Conservation (phyloP, 2,329 filamentous ascomycete species). For the Saccharata proteae region DNA sequence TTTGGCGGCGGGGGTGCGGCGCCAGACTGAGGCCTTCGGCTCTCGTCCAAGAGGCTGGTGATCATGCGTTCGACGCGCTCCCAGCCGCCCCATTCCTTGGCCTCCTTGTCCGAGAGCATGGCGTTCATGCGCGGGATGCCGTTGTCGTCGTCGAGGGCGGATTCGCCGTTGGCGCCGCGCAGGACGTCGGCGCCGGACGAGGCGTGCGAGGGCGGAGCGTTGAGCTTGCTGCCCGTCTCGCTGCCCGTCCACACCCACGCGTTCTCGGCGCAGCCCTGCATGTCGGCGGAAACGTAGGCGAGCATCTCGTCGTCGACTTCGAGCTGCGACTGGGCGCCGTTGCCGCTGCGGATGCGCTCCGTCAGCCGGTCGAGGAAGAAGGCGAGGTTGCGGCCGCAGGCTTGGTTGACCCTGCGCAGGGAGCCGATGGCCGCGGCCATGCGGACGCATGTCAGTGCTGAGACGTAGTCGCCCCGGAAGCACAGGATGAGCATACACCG, state of each 20-base stretch:
- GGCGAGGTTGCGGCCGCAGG: conserved; percentile 68
- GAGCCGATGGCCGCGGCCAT: conserved; percentile 59
- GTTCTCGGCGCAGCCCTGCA: conserved; percentile 65
- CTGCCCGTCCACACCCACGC: conserved; percentile 66
- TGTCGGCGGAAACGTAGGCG: conserved; percentile 73
- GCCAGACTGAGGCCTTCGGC: conserved; percentile 17
- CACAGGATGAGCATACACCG: conserved; percentile 72
- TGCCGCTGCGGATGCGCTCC: conserved; percentile 38
- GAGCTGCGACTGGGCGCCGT: conserved; percentile 26
- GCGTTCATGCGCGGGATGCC: conserved; percentile 30
- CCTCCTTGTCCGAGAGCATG: conserved; percentile 44
- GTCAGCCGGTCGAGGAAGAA: conserved; percentile 67
- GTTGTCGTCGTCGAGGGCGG: neutral
- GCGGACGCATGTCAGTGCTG: conserved; percentile 61
- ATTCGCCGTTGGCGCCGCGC: neutral
- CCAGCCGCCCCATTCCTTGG: conserved; percentile 71
- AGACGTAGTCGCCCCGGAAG: conserved; percentile 58
- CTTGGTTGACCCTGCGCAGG: conserved; percentile 58
- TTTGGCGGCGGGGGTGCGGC: conserved; percentile 8
- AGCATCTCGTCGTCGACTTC: conserved; percentile 76
- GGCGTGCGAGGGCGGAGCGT: no score
- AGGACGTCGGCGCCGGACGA: neutral
- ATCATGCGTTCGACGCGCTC: conserved; percentile 55
- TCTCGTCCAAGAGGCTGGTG: conserved; percentile 40
- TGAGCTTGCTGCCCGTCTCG: conserved; percentile 28